phyloP scores from a whole-genome alignment of 345 rosid species.

The Laguncularia racemosa region DNA sequence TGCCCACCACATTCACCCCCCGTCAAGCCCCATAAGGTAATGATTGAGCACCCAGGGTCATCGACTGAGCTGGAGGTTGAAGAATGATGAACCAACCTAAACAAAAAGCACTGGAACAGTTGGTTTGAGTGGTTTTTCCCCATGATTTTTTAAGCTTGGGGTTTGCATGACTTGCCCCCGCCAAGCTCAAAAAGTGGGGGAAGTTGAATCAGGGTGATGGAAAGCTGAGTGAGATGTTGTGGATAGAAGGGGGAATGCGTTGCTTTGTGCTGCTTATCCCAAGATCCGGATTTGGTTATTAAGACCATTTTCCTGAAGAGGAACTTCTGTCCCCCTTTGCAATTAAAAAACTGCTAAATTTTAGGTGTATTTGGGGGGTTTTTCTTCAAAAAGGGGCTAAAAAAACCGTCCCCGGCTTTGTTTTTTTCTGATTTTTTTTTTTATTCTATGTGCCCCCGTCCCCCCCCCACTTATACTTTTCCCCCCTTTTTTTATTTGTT shows the following conservation, averaged over 20 bases:
- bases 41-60: slow-evolving; percentile 67
- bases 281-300: slow-evolving; percentile 65
- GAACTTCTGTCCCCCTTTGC: slow-evolving; percentile 75
- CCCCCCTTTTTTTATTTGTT: not conserved
- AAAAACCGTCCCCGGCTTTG: no score
- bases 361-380: slow-evolving; percentile 19
- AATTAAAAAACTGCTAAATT: slow-evolving; percentile 86
- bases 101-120: slow-evolving; percentile 71
- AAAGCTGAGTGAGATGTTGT: slow-evolving; percentile 98
- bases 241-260: slow-evolving; percentile 75
- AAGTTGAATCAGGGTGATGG: slow-evolving; percentile 94
- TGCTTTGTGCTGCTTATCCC: slow-evolving; percentile 83
- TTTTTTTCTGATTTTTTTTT: no score
- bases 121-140: slow-evolving; percentile 63
- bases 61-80: slow-evolving; percentile 77
- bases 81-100: slow-evolving; percentile 75
- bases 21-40: slow-evolving; percentile 38
- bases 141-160: slow-evolving; percentile 92
- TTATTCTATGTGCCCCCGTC: no score
- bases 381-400: not conserved
- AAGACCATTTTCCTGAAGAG: slow-evolving; percentile 87
- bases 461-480: not conserved
- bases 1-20: slow-evolving; percentile 5
- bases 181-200: slow-evolving; percentile 56
- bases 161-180: slow-evolving; percentile 99